Evolutionary conservation across 768 basidiomycete genomes (phyloP).

Genomic region (Mycena olivaceomarginata): DNA sequence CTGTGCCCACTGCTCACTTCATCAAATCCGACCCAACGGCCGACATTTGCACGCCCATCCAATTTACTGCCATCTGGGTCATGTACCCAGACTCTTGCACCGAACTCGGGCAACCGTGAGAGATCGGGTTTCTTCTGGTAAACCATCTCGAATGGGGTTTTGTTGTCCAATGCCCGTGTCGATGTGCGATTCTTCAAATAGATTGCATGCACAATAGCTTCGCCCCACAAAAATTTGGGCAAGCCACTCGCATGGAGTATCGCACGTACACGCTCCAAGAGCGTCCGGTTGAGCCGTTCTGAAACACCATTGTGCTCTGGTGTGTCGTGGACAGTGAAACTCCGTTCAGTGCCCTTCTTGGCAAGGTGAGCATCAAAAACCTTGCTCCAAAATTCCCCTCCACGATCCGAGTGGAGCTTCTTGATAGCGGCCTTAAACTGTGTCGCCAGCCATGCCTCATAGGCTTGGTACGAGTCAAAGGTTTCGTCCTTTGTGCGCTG

Average conservation of each 20-base stretch:
- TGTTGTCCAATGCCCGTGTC: too few relatives aligned
- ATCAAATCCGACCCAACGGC: slow-evolving; percentile 60
- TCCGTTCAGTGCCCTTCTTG: slow-evolving; percentile 41
- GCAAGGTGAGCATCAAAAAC: slow-evolving; percentile 46
- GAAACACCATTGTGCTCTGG: too few relatives aligned
- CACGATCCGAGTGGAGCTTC: slow-evolving; percentile 47
- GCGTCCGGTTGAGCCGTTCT: too few relatives aligned
- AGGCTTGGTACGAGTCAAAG: too few relatives aligned
- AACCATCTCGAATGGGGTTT: too few relatives aligned
- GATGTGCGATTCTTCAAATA: slow-evolving; percentile 46
- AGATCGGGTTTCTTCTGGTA: too few relatives aligned
- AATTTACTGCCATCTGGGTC: slow-evolving; percentile 48
- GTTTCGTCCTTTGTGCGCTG: too few relatives aligned
- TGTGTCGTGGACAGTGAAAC: slow-evolving; percentile 30
- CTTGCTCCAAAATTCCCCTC: slow-evolving; percentile 53
- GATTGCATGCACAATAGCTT: slow-evolving; percentile 49
- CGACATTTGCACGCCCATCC: slow-evolving; percentile 48
- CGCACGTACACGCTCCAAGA: too few relatives aligned
- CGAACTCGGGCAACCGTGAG: slow-evolving; percentile 39
- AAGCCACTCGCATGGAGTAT: too few relatives aligned
- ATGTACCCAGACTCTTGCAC: slow-evolving; percentile 48
- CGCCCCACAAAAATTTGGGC: slow-evolving; percentile 55
- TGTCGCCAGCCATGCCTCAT: too few relatives aligned
- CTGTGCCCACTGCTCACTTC: slow-evolving; percentile 53
- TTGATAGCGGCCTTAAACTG: too few relatives aligned